A percentile compares a stretch with the other conserved stretches of the same genome.
phyloP scores from a whole-genome alignment of 305 asterid species.

The Stenogyne calaminthoides region DNA sequence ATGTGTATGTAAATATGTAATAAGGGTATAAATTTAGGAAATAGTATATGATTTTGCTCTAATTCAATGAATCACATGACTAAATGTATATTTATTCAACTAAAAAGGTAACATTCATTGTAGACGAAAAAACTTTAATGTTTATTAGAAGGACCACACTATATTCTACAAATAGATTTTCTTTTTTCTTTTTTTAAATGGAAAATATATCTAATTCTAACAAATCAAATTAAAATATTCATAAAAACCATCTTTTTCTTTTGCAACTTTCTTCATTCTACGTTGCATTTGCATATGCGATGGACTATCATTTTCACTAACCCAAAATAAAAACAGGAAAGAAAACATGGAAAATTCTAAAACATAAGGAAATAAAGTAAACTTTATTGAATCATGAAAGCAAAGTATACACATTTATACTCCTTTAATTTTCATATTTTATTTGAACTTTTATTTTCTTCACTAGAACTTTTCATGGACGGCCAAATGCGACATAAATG shows the following conservation, averaged over 20 bases:
- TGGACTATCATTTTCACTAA: slow-evolving; percentile 24
- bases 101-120: neutral
- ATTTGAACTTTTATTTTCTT: neutral
- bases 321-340: neutral
- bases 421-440: neutral
- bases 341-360: neutral
- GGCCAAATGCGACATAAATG: neutral
- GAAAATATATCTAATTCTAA: neutral
- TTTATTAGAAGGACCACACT: slow-evolving; percentile 19
- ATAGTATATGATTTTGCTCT: neutral
- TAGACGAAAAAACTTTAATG: neutral
- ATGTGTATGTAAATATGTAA: no score
- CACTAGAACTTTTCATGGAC: neutral
- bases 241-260: slow-evolving; percentile 20
- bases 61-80: neutral
- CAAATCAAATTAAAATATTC: neutral
- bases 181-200: neutral
- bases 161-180: slow-evolving; percentile 3
- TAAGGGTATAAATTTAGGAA: neutral
- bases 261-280: neutral
- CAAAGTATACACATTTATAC: neutral
- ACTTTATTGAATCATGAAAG: neutral
- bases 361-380: neutral
- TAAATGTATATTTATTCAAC: neutral
- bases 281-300: no score